Percentiles rank a stretch among this genome's conserved stretches.
Conservation (phyloP, 164 flowering plant genomes). For the Sextonia rubra region DNA sequence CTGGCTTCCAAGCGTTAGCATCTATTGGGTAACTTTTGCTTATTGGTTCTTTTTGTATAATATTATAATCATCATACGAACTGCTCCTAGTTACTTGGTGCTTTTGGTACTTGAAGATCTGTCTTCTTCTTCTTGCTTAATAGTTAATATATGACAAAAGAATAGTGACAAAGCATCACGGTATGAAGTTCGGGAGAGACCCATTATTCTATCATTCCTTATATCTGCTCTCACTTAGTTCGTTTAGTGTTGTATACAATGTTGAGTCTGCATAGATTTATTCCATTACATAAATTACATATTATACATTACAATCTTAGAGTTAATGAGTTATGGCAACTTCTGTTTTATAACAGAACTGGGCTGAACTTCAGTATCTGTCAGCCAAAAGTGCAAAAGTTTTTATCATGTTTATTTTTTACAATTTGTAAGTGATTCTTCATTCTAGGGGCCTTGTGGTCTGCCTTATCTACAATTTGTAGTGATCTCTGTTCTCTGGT, state of each 20-base stretch:
- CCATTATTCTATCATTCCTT: background rate
- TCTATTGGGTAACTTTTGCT: background rate
- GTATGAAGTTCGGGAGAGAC: no score
- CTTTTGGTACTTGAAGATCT: background rate
- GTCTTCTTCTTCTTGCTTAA: background rate
- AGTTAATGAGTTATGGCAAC: background rate
- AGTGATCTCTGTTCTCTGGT: background rate
- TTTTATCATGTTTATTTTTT: no score
- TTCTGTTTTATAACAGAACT: background rate
- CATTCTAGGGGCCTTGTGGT: background rate
- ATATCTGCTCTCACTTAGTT: background rate
- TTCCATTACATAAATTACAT: no score
- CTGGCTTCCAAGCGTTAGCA: background rate
- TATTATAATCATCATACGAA: background rate
- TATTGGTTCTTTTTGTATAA: background rate
- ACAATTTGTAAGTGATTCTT: background rate
- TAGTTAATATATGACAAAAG: background rate
- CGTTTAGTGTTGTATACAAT: background rate
- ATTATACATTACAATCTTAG: no score
- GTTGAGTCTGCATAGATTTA: no score
- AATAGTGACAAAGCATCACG: no score
- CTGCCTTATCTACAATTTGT: background rate
- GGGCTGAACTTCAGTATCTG: background rate
- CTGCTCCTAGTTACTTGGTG: background rate
- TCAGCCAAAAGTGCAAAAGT: background rate